Percentiles rank a stretch among this genome's conserved stretches.
Conservation (phyloP, 495 filamentous ascomycete genomes). For the Daldinia vernicosa region DNA sequence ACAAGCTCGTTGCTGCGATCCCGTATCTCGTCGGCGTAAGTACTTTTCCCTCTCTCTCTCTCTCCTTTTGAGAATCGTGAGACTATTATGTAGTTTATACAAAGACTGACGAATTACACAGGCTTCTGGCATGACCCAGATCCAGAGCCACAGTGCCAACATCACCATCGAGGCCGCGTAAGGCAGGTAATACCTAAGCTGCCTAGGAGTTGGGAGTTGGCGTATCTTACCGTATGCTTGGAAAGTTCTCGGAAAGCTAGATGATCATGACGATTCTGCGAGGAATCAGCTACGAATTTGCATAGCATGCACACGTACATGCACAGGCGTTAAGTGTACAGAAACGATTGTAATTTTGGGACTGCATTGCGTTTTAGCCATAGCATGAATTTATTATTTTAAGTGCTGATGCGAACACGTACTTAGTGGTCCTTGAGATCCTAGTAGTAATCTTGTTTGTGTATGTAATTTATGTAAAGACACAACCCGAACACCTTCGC, state of each 20-base stretch:
- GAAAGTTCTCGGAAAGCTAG: conserved; percentile 5
- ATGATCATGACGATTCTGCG: conserved; percentile 15
- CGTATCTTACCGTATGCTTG: conserved; percentile 9
- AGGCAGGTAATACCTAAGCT: background rate
- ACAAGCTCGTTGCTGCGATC: conserved; percentile 57
- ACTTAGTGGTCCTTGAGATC: background rate
- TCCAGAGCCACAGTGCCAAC: conserved; percentile 37
- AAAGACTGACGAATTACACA: conserved; percentile 17
- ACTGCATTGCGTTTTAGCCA: background rate
- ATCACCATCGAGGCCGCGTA: conserved; percentile 34
- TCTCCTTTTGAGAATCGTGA: background rate
- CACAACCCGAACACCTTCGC: conserved; percentile 24
- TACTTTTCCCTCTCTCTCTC: background rate
- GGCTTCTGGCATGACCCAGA: conserved; percentile 34
- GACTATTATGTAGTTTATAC: background rate
- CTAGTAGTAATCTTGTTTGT: background rate
- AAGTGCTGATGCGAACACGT: background rate
- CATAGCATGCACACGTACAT: conserved; percentile 18
- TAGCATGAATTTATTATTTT: conserved; percentile 19
- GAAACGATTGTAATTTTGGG: conserved; percentile 1
- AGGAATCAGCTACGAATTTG: conserved; percentile 12
- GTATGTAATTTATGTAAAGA: background rate
- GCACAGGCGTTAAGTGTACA: conserved; percentile 21
- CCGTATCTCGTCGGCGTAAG: conserved; percentile 47
- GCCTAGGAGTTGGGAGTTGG: background rate